A percentile compares a stretch with the other conserved stretches of the same genome.
Evolutionary conservation across 2,329 filamentous ascomycete species (phyloP).

Genomic region (Penicillium rolfsii): DNA sequence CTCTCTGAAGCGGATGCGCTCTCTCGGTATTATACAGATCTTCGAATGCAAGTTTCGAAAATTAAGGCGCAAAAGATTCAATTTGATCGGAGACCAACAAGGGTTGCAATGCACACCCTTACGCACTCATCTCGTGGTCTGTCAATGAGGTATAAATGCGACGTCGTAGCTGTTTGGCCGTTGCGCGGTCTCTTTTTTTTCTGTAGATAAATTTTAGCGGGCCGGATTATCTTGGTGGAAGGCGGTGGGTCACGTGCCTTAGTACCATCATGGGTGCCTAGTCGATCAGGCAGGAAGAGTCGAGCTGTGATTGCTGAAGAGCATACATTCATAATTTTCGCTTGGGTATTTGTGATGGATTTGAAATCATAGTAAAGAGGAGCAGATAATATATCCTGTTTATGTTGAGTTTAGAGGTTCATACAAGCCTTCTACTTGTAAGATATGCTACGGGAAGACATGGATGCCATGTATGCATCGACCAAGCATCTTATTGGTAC

Average conservation of each 20-base stretch:
- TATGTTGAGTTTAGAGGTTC: not conserved
- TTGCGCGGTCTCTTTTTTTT: slow-evolving; percentile 35
- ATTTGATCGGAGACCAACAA: slow-evolving; percentile 22
- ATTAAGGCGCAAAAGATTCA: slow-evolving; percentile 20
- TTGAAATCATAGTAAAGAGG: not conserved
- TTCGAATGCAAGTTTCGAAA: slow-evolving; percentile 15
- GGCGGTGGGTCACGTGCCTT: slow-evolving; percentile 17
- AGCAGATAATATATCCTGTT: not conserved
- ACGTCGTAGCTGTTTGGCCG: slow-evolving; percentile 25
- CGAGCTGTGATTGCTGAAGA: not conserved
- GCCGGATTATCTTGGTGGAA: slow-evolving; percentile 33
- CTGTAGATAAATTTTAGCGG: slow-evolving; percentile 36
- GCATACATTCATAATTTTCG: not conserved
- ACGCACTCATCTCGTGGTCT: slow-evolving; percentile 28
- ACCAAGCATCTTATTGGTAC: not conserved
- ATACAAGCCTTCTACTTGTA: no score
- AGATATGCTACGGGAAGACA: not conserved
- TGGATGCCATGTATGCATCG: not conserved
- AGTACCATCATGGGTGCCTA: slow-evolving; percentile 5
- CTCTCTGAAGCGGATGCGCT: slow-evolving; percentile 24
- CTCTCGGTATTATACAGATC: slow-evolving; percentile 15
- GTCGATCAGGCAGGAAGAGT: slow-evolving; percentile 9
- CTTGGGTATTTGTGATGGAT: not conserved
- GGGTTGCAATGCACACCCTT: slow-evolving; percentile 23
- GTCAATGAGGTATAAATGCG: slow-evolving; percentile 14